These are phyloP conservation scores for Mortierella polycephala DNA, from an alignment of 371 early-diverging fungal species.

Conservation along the genomic window DNA sequence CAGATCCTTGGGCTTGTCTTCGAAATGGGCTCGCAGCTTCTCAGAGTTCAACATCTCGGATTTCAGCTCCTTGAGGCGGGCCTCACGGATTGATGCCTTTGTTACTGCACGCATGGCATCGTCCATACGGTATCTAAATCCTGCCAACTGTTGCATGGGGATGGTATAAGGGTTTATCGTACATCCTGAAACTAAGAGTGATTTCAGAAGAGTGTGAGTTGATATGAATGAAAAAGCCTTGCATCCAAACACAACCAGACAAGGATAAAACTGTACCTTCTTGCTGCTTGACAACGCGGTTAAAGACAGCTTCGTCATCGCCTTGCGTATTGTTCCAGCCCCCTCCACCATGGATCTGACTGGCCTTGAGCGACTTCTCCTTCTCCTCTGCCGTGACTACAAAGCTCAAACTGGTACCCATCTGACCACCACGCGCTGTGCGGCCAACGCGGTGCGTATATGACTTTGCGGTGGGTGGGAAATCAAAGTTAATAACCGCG, in stretches of 20 bases:
- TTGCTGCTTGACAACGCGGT: conserved; percentile 80
- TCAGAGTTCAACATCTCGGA: conserved; percentile 93
- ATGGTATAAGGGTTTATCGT: conserved; percentile 82
- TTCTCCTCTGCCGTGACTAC: conserved; percentile 68
- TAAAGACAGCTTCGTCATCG: conserved; percentile 75
- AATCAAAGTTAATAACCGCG: conserved; percentile 98
- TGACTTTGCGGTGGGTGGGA: conserved; percentile 89
- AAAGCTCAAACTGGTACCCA: conserved; percentile 92
- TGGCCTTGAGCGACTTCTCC: conserved; percentile 54
- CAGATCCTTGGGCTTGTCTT: conserved; percentile 94
- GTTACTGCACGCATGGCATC: conserved; percentile 91
- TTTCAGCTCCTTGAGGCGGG: conserved; percentile 92
- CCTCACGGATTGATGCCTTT: conserved; percentile 81
- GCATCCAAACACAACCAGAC: not conserved
- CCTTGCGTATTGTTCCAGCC: conserved; percentile 35
- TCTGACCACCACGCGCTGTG: conserved; percentile 93
- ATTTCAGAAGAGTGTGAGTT: not conserved
- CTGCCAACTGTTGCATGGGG: conserved; percentile 90
- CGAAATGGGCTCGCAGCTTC: conserved; percentile 95
- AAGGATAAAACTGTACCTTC: conserved; percentile 48
- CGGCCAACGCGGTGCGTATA: conserved; percentile 98
- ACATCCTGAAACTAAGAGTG: conserved; percentile 59
- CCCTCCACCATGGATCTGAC: conserved; percentile 40
- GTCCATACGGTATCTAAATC: conserved; percentile 90
- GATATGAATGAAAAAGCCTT: not conserved